These are phyloP conservation scores for Tetradesmus lagerheimii DNA, from an alignment of 139 green algal species.

Conservation along the genomic window DNA sequence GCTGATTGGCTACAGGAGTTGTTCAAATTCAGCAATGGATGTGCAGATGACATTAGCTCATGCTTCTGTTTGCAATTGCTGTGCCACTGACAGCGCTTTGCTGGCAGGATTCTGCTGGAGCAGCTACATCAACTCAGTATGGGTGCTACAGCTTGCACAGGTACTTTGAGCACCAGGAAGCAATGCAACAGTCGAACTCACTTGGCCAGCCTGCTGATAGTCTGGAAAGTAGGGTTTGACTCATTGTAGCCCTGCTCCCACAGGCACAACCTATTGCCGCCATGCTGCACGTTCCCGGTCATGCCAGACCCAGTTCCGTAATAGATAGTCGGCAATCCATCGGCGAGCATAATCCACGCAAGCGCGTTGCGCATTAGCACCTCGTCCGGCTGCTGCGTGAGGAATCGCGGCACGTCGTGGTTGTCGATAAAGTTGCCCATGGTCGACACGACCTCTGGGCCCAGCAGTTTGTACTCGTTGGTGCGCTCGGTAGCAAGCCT, in stretches of 20 bases:
- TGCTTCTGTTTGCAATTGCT: too few relatives aligned
- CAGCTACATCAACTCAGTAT: too few relatives aligned
- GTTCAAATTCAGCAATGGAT: too few relatives aligned
- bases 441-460: neutral
- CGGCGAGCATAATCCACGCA: constrained; percentile 6
- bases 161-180: too few relatives aligned
- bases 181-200: neutral
- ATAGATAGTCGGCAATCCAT: constrained; percentile 27
- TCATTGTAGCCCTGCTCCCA: constrained; percentile 7
- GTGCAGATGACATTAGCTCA: too few relatives aligned
- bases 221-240: neutral
- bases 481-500: constrained; percentile 24
- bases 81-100: too few relatives aligned
- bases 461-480: neutral
- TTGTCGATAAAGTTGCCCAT: constrained; percentile 41
- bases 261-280: constrained; percentile 5
- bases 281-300: neutral
- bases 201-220: constrained; percentile 4
- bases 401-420: constrained; percentile 35
- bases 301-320: constrained; percentile 18
- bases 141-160: too few relatives aligned
- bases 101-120: too few relatives aligned
- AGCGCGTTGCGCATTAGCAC: constrained; percentile 10
- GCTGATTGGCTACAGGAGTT: too few relatives aligned
- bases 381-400: constrained; percentile 1